Base-by-base conservation (phyloP, 257 asterid genomes). In the Oldenlandia corymbosa region DNA sequence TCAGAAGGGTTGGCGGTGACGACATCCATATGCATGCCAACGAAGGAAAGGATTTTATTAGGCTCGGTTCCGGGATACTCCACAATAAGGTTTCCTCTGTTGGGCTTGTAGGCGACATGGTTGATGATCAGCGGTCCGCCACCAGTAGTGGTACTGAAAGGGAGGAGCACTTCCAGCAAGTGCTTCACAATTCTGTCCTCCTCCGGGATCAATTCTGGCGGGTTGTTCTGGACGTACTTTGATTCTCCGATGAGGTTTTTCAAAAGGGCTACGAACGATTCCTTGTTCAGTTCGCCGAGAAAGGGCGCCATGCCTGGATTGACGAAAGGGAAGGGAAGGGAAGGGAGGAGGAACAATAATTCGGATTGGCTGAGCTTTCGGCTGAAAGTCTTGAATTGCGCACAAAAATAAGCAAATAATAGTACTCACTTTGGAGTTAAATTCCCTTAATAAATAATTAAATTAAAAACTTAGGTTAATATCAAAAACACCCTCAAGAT, bases 1-100 rank as follows among this genome's bases (percentile, higher is more conserved):
- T 92, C 95, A 58, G 83, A 69, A 68, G 93, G 95, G 60, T 83
- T 87, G 9, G 98, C 97, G 46, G 98, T 88, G 70, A 92, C 97
- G 46, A 92, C 98, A 75, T 89, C 98, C 98, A 92, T 92, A 65
- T 92, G 98, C 98, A 92, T 92, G 16, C 98, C 98, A 14, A 92
- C 98, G 62, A 92, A 92, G 3, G 98, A 92, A 73, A 92, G 42
- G 71, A 89, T 48, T 60, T 81, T 85, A 9, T 89, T 88, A 13
- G 95, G 93, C 62, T 80, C 76, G 64, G 95, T 85, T 56, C 98
- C 98, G 3, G 96, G 98, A 45, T 85, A 91, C 82, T 91, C 96
- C n/a, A 91, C 98, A 61, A 91, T 86, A 46, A 91, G 94, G 60
- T 91, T 91, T 11, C 98, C 98, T 72, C 98, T 80, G n/a, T 83